Evolutionary conservation across 192 early-diverging fungal species (phyloP).

Genomic region (Phlyctochytrium arcticum): DNA sequence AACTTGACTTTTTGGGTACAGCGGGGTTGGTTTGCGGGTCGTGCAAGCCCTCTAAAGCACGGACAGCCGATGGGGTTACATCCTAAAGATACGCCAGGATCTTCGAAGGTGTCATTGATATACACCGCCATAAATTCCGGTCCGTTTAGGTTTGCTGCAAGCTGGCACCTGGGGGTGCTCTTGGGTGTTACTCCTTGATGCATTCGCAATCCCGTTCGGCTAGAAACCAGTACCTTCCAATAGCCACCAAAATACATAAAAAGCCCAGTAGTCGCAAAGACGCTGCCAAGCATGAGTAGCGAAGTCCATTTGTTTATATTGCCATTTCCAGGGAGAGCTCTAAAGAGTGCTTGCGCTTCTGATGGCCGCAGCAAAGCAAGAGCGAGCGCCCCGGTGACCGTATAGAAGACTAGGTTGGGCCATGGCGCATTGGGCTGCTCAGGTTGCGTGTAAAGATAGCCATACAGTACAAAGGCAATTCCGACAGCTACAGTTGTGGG

Average conservation of each 20-base stretch:
- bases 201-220: neutral
- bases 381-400: too few species aligned
- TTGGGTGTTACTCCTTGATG: too few species aligned
- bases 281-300: neutral
- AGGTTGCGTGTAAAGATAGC: too few species aligned
- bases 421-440: too few species aligned
- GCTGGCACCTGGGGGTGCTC: too few species aligned
- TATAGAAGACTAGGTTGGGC: too few species aligned
- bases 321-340: too few species aligned
- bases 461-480: too few species aligned
- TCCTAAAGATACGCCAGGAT: neutral
- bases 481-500: too few species aligned
- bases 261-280: neutral
- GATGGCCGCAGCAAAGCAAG: too few species aligned
- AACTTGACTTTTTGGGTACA: neutral
- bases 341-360: too few species aligned
- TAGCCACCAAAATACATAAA: neutral
- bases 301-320: too few species aligned
- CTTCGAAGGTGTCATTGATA: neutral
- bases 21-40: neutral
- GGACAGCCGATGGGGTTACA: neutral
- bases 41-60: neutral
- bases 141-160: neutral
- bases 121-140: neutral
- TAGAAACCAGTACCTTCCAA: neutral